Evolutionary conservation across 805 yeast genomes (phyloP).

Genomic region (Lipomyces anomalus): DNA sequence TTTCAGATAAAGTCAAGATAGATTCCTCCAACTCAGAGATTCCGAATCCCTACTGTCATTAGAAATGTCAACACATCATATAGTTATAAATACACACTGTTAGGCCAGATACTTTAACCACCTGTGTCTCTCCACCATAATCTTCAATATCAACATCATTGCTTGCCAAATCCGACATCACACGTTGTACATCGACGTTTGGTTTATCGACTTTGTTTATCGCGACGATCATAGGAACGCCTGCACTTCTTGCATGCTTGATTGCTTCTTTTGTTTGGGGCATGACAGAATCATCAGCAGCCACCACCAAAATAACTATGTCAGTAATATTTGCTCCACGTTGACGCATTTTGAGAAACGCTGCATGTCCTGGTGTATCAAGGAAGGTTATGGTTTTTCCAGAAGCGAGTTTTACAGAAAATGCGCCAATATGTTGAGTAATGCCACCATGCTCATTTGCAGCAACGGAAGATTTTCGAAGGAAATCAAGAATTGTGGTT

Average conservation of each 20-base stretch:
- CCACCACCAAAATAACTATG: slow-evolving; percentile 85
- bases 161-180: slow-evolving; percentile 67
- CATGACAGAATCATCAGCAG: slow-evolving; percentile 96
- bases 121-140: slow-evolving; percentile 92
- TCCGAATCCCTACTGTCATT: slow-evolving; percentile 49
- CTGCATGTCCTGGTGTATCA: slow-evolving; percentile 98
- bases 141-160: slow-evolving; percentile 82
- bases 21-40: slow-evolving; percentile 90
- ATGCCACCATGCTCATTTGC: slow-evolving; percentile 90
- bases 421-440: slow-evolving; percentile 97
- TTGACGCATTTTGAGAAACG: slow-evolving; percentile 91
- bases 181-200: slow-evolving; percentile 67
- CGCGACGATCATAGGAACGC: slow-evolving; percentile 83
- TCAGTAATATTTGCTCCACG: slow-evolving; percentile 94
- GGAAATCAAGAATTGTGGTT: slow-evolving; percentile 82
- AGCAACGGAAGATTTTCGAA: slow-evolving; percentile 80
- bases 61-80: too few species aligned
- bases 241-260: slow-evolving; percentile 78
- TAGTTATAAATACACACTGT: slow-evolving; percentile 44
- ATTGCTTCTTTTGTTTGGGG: slow-evolving; percentile 96
- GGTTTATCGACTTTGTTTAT: slow-evolving; percentile 86
- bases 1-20: slow-evolving; percentile 74
- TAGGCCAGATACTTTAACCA: slow-evolving; percentile 79
- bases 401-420: slow-evolving; percentile 63
- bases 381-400: slow-evolving; percentile 77